Base-by-base conservation (phyloP, 1,139 yeast species). In the Torulaspora globosa region DNA sequence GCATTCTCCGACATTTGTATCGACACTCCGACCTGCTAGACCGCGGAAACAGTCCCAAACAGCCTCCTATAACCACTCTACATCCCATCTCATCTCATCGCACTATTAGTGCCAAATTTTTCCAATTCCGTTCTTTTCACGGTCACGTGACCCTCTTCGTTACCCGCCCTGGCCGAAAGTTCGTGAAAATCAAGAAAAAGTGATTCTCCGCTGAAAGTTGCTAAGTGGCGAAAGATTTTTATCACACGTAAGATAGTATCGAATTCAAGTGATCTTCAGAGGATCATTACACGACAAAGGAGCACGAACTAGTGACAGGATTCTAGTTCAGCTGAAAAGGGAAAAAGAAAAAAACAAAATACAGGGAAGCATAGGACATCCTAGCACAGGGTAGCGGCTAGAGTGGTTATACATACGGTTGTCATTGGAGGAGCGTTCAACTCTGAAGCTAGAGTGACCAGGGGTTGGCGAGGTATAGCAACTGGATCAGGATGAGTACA, bases 1-100 rank as follows among this genome's bases (percentile, higher is more conserved):
- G 58, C 43, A 2, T 52, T 42, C 23, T 46, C 44, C 8, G 53
- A 37, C 28, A 38, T 36, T 5, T 36, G 35, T 11, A 48, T 39
- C 50, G n/a, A n/a, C n/a, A n/a, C n/a, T n/a, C n/a, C 15, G 36
- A 29, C 18, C 18, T 18, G 12, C 15, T 12, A 12, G 11, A 8
- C 23, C n/a, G 16, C 9, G 3, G 23, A 31, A 18, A 15, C 21
- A 16, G 12, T 2, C 34, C 16, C n/a, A 10, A 16, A 31, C 18
- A 15, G n/a, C 8, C 23, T 10, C 3, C 33, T n/a, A n/a, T 14
- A 7, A 14, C 30, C 30, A 5, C 32, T 26, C 12, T n/a, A 23
- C 39, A 35, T 19, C 32, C 35, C 39, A 36, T 33, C 43, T 34
- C 44, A 39, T 42, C 46, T 37, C 47, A 39, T 39, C 41, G 28